These are phyloP conservation scores for Lumnitzera littorea DNA, from an alignment of 345 rosid genomes.

Conservation along the genomic window DNA sequence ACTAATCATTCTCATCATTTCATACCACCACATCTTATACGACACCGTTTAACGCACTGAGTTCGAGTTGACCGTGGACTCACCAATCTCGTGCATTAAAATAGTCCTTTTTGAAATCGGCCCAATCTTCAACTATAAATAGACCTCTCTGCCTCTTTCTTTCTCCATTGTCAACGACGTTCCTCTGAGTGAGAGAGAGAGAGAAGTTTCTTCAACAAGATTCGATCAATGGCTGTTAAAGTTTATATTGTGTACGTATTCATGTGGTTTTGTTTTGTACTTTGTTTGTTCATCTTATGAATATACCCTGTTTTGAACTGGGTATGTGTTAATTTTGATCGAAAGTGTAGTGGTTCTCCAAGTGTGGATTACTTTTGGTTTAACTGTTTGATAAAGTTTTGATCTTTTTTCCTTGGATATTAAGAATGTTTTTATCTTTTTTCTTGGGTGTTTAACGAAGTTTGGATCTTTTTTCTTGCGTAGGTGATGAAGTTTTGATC, in stretches of 20 bases:
- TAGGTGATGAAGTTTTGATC: no score
- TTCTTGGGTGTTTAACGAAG: no score
- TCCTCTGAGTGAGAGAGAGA: neutral
- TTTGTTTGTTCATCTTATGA: neutral
- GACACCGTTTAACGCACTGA: no score
- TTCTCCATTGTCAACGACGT: slow-evolving; percentile 18
- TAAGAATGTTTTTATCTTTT: no score
- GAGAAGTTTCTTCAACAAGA: slow-evolving; percentile 1
- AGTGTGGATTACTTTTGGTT: neutral
- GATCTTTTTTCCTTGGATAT: no score
- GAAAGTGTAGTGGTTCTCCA: neutral
- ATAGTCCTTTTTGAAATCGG: no score
- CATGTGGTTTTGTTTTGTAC: neutral
- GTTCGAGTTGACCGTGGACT: no score
- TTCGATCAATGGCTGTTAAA: slow-evolving; percentile 50
- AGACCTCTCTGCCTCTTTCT: slow-evolving; percentile 4
- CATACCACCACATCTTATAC: no score
- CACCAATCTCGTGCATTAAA: no score
- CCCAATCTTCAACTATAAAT: slow-evolving; percentile 36
- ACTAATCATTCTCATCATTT: no score
- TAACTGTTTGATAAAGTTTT: no score
- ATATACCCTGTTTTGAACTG: neutral
- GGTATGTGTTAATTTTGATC: neutral
- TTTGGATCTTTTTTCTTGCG: no score
- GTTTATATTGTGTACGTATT: slow-evolving; percentile 67